phyloP scores from a whole-genome alignment of 768 basidiomycete genomes.

The Kwoniella newhampshirensis region DNA sequence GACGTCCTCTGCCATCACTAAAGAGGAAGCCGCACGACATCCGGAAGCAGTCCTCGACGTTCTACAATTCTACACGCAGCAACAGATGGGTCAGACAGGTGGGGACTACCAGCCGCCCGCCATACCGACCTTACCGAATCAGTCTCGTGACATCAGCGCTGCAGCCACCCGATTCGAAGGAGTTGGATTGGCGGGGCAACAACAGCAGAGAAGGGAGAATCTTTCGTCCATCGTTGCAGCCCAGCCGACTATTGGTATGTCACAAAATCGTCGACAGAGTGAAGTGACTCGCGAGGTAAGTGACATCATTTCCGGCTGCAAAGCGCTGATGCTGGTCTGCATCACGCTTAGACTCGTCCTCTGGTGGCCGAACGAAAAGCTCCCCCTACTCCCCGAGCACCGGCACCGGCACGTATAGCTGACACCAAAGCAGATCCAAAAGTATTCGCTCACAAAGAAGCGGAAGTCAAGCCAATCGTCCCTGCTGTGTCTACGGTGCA shows the following conservation, averaged over 20 bases:
- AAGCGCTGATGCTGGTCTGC: neutral
- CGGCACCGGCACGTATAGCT: constrained; percentile 19
- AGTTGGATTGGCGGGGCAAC: constrained; percentile 78
- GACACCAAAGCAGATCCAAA: constrained; percentile 14
- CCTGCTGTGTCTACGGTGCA: constrained; percentile 23
- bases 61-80: constrained; percentile 96
- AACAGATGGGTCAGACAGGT: constrained; percentile 58
- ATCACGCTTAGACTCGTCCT: constrained; percentile 14
- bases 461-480: constrained; percentile 10
- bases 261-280: neutral
- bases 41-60: constrained; percentile 97
- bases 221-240: neutral
- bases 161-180: constrained; percentile 75
- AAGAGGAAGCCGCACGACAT: constrained; percentile 94
- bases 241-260: neutral
- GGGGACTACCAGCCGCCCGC: constrained; percentile 26
- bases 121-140: constrained; percentile 52
- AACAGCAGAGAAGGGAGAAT: constrained; percentile 43
- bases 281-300: neutral
- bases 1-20: constrained; percentile 94
- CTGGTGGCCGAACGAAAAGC: constrained; percentile 49
- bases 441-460: neutral
- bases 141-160: constrained; percentile 28
- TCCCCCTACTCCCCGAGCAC: constrained; percentile 41
- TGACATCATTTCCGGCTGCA: neutral